Conservation (phyloP, 768 basidiomycete species). For the Mycena polygramma region DNA sequence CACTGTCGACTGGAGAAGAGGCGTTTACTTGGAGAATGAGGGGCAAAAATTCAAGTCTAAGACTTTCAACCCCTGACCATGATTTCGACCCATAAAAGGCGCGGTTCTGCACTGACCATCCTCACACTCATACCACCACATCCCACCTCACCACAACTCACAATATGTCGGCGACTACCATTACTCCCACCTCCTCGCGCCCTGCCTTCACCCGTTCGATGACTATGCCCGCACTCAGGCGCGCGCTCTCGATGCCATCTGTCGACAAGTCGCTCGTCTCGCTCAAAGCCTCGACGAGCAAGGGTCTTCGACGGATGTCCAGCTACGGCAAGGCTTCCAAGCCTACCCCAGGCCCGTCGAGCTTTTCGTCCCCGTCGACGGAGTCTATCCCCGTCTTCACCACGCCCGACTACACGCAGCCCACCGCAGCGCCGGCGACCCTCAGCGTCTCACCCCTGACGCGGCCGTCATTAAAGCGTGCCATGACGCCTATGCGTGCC, state of each 20-base stretch:
- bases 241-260: constrained; percentile 1
- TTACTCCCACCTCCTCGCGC: neutral
- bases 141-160: neutral
- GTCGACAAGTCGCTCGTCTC: constrained; percentile 20
- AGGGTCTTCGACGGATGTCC: constrained; percentile 19
- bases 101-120: too few relatives aligned
- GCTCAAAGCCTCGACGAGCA: constrained; percentile 14
- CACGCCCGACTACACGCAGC: too few relatives aligned
- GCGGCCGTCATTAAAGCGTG: too few relatives aligned
- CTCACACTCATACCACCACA: neutral
- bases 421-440: too few relatives aligned
- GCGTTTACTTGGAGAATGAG: neutral
- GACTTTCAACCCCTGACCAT: constrained; percentile 12
- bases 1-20: too few relatives aligned
- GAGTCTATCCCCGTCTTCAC: constrained; percentile 10
- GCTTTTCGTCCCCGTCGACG: neutral
- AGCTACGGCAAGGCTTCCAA: neutral
- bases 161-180: constrained; percentile 8
- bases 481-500: constrained; percentile 7
- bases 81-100: constrained; percentile 25
- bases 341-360: neutral
- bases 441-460: too few relatives aligned
- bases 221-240: constrained; percentile 23
- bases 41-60: constrained; percentile 14
- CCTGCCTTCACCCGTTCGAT: constrained; percentile 17